Evolutionary conservation across 2,329 filamentous ascomycete genomes (phyloP).

Genomic region (Ophiocordyceps camponoti-rufipedis): DNA sequence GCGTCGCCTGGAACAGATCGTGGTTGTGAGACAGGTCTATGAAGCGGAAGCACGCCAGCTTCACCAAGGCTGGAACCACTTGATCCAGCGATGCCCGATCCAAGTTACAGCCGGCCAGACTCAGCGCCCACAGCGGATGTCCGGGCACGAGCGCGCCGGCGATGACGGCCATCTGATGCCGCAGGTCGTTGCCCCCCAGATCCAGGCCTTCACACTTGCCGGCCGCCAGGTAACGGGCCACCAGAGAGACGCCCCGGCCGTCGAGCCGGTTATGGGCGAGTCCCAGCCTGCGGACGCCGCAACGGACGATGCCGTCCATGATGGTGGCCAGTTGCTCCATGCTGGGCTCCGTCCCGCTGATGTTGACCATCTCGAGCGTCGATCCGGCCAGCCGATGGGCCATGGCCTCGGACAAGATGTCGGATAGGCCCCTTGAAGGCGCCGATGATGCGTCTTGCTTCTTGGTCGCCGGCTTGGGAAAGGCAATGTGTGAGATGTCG

Average conservation of each 20-base stretch:
- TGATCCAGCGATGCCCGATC: constrained; percentile 52
- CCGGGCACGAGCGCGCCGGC: constrained; percentile 32
- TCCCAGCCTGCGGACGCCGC: constrained; percentile 61
- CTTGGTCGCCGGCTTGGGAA: constrained; percentile 33
- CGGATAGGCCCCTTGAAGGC: constrained; percentile 15
- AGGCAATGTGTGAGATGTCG: constrained; percentile 70
- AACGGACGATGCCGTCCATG: constrained; percentile 65
- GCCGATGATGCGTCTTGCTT: constrained; percentile 4
- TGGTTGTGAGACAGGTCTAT: constrained; percentile 86
- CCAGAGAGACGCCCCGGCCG: constrained; percentile 52
- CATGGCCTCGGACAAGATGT: constrained; percentile 59
- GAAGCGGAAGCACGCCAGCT: constrained; percentile 60
- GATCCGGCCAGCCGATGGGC: constrained; percentile 58
- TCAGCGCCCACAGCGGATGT: constrained; percentile 58
- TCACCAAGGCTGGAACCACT: constrained; percentile 55
- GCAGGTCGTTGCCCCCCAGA: constrained; percentile 64
- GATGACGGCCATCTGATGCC: constrained; percentile 33
- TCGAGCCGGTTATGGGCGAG: constrained; percentile 70
- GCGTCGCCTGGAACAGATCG: constrained; percentile 53
- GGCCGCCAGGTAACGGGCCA: constrained; percentile 57
- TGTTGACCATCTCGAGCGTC: constrained; percentile 62
- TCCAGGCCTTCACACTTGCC: constrained; percentile 77
- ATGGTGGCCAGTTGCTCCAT: constrained; percentile 55
- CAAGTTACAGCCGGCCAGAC: constrained; percentile 72
- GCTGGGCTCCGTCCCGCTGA: constrained; percentile 61